Evolutionary conservation across 306 rosid species (phyloP).

Genomic region (Potentilla sterilis): DNA sequence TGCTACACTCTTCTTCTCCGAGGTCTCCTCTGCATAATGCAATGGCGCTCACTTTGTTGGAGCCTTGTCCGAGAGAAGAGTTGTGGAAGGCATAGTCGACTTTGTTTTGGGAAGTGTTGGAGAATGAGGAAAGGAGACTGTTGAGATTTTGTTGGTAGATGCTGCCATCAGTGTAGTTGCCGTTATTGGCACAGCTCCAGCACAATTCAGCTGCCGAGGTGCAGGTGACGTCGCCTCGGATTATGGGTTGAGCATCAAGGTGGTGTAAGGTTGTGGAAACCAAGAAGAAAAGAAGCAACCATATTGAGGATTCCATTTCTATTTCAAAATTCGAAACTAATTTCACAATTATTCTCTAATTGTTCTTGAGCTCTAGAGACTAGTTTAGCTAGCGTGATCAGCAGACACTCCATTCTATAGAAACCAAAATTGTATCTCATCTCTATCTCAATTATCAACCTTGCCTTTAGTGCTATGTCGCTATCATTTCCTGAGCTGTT

Average conservation of each 20-base stretch:
- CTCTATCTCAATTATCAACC: neutral
- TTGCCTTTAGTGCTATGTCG: neutral
- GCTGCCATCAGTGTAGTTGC: neutral
- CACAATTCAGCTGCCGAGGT: neutral
- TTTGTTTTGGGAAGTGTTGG: neutral
- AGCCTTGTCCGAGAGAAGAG: neutral
- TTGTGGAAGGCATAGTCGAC: neutral
- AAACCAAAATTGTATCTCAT: too few relatives aligned
- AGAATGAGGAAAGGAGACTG: slow-evolving; percentile 5
- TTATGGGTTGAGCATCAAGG: neutral
- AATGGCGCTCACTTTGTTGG: neutral
- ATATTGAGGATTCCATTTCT: neutral
- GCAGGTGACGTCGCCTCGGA: neutral
- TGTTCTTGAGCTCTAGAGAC: neutral
- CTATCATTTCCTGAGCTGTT: neutral
- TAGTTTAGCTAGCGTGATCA: neutral
- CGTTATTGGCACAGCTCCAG: neutral
- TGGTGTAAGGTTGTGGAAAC: neutral
- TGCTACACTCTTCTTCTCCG: neutral
- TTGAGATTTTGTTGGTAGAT: neutral
- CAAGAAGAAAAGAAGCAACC: neutral
- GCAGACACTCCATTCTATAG: neutral
- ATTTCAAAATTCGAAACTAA: neutral
- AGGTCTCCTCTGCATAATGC: slow-evolving; percentile 10
- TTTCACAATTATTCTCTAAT: neutral